These are phyloP conservation scores for Omphalotus olearius DNA, from an alignment of 1,284 basidiomycete species.

Conservation along the genomic window DNA sequence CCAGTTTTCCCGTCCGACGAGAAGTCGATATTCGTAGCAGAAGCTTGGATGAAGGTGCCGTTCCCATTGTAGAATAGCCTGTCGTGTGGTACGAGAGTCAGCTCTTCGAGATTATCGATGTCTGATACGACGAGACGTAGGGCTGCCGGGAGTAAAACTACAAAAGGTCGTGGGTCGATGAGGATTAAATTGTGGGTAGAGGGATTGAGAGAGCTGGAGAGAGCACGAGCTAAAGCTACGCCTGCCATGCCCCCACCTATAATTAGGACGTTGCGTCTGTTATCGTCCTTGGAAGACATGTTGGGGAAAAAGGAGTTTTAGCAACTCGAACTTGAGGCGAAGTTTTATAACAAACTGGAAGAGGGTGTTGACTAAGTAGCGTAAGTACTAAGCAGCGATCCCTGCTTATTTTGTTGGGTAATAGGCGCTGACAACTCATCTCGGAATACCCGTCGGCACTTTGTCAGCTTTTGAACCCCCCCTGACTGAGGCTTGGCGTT, in stretches of 20 bases:
- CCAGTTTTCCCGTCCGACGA: conserved; percentile 31
- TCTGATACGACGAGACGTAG: conserved; percentile 36
- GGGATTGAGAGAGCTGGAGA: conserved; percentile 35
- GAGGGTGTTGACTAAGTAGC: too few relatives aligned
- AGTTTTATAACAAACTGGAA: too few relatives aligned
- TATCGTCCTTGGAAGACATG: neutral
- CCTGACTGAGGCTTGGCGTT: too few relatives aligned
- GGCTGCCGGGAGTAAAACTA: conserved; percentile 31
- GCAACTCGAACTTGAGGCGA: neutral
- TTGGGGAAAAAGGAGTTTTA: neutral
- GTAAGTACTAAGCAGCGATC: too few relatives aligned
- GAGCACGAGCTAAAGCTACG: conserved; percentile 25
- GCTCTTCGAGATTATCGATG: conserved; percentile 33
- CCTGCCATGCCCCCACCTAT: conserved; percentile 41
- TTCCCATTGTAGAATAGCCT: conserved; percentile 42
- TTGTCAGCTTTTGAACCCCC: too few relatives aligned
- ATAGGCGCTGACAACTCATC: too few relatives aligned
- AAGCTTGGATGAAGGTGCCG: conserved; percentile 38
- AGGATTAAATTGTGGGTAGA: conserved; percentile 34
- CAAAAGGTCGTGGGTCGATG: conserved; percentile 34
- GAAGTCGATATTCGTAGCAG: neutral
- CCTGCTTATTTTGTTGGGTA: too few relatives aligned
- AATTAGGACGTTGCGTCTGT: conserved; percentile 29
- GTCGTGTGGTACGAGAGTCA: conserved; percentile 39
- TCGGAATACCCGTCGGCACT: too few relatives aligned